phyloP scores from a whole-genome alignment of 2,329 filamentous ascomycete species.

The Alternaria incomplexa region DNA sequence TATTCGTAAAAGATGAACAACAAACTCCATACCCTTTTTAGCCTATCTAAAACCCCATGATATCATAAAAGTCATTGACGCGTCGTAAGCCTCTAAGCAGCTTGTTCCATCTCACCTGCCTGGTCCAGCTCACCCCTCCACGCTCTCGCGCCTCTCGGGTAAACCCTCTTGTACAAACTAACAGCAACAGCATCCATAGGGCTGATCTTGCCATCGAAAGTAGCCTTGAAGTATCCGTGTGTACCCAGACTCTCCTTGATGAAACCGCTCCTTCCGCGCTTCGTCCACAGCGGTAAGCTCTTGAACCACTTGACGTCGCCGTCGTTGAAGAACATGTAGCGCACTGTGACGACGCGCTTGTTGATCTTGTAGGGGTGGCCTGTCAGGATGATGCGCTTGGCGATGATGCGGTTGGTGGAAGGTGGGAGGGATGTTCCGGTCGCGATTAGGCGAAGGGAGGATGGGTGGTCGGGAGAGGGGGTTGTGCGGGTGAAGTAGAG shows the following conservation, averaged over 20 bases:
- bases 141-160: constrained; percentile 69
- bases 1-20: neutral
- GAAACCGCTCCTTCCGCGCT: constrained; percentile 82
- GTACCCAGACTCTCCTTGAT: constrained; percentile 95
- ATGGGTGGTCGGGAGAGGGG: constrained; percentile 37
- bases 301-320: constrained; percentile 98
- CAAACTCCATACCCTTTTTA: constrained; percentile 21
- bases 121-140: constrained; percentile 40
- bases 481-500: constrained; percentile 78
- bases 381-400: constrained; percentile 91
- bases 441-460: constrained; percentile 73
- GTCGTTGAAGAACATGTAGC: constrained; percentile 99
- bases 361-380: constrained; percentile 99
- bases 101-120: neutral
- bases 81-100: neutral
- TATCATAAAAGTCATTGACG: constrained; percentile 13
- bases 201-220: constrained; percentile 94
- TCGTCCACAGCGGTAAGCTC: constrained; percentile 92
- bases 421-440: constrained; percentile 88
- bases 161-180: constrained; percentile 65
- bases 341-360: constrained; percentile 94
- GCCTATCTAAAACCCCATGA: constrained; percentile 27
- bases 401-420: constrained; percentile 76
- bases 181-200: constrained; percentile 93
- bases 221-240: constrained; percentile 99